Base-by-base conservation (phyloP, 805 yeast genomes). In the Danielozyma ontarioensis region DNA sequence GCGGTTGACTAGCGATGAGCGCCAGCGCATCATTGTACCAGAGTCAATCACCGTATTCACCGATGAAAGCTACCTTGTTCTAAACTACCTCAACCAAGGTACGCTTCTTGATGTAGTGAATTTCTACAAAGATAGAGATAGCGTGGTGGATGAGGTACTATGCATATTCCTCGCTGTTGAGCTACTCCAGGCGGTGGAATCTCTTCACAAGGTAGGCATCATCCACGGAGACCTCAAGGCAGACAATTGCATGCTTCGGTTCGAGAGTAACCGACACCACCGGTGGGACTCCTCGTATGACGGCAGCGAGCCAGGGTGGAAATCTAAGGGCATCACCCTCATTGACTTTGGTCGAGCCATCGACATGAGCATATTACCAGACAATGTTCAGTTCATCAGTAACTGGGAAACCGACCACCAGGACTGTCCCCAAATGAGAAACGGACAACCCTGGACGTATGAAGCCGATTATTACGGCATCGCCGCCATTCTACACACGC, bases 201-300 rank as follows among this genome's bases (percentile, higher is more conserved):
- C 62, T 2, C 55, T 89, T n/a, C 96, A 88, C 49, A 53, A 56
- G 0, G 55, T 71, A 12, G 80, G 80, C 0, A 76, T 88, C 1
- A 64, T 88, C 10, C 96, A 88, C 59, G 94, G 95, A 2, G 95
- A 88, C 52, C 55, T 88, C 34, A 84, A 83, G 50, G 81, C 95
- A 0, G 95, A 84, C 41, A 88, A 87, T 51, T 83, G 93, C 42
- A 83, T 88, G 94, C 50, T 86, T 0, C 57, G 83, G 25, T 65
- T 83, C 26, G 58, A 62, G 12, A n/a, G n/a, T n/a, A n/a, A n/a
- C n/a, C n/a, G n/a, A n/a, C n/a, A n/a, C n/a, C n/a, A n/a, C n/a
- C n/a, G n/a, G n/a, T n/a, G n/a, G n/a, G n/a, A n/a, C n/a, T 36
- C 47, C 7, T 8, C 32, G 17, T 42, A 38, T 0, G 46, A 42